Evolutionary conservation across 2,329 filamentous ascomycete species (phyloP), one percentile per base, ranked within the genome.

Genomic region (Cladosporium sp.): DNA sequence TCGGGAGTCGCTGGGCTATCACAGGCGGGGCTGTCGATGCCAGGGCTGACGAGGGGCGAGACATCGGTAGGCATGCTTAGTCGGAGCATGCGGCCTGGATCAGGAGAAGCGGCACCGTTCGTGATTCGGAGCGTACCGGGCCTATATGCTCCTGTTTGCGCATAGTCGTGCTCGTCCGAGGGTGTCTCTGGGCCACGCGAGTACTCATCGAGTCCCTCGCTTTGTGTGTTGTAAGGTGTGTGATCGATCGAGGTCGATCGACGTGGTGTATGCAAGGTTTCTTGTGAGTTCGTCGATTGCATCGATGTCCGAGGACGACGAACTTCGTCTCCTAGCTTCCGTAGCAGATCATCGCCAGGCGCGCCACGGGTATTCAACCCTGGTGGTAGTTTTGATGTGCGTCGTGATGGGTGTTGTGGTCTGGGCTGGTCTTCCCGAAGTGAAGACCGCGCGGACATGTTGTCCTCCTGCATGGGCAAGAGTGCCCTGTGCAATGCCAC

Each of bases 31-130:
- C 43, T 47, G 3, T 30, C 20, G 20, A 40, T 19, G 5, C 5
- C 36, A 17, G 15, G 22, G 22, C 9, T 30, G 43, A 47, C 7
- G 2, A 28, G 22, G 30, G 43, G 25, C 5, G 25, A 15, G 5
- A 17, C 25, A 20, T 47, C 43, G 15, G 12, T 17, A 30, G 43
- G 43, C 8, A 47, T 47, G 22, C 25, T 30, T 12, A 47, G 15
- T 47, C 34, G 30, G 5, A 56, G 42, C 54, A 56, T 56, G 5
- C 20, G 40, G 5, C 15, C 42, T n/a, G 75, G 71, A 49, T 74
- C 75, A 14, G 78, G 78, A 3, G 78, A 80, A 9, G 75, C 70
- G 15, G 73, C 70, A 8, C 78, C 78, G 59, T 81, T 81, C 5
- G 76, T 79, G 17, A 81, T 73, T 17, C 74, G 71, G 8, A 80